Evolutionary conservation across 805 yeast species (phyloP).

Genomic region (Candida pseudoglaebosa): DNA sequence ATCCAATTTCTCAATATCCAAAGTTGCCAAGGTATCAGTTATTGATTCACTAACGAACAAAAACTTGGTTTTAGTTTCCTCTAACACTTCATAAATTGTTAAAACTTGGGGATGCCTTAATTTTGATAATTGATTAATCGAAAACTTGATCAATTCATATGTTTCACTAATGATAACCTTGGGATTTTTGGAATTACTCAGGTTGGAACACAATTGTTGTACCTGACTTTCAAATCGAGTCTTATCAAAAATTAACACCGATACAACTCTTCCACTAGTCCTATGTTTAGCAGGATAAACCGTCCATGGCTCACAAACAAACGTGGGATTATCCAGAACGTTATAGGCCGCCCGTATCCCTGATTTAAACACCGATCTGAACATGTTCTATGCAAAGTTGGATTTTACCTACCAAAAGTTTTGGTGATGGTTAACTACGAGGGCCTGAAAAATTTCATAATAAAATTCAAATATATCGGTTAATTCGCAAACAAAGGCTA

Average conservation of each 20-base stretch:
- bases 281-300: conserved; percentile 80
- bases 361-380: conserved; percentile 47
- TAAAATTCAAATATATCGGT: too few relatives aligned
- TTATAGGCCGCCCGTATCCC: conserved; percentile 68
- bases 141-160: conserved; percentile 60
- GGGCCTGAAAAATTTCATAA: too few relatives aligned
- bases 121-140: conserved; percentile 69
- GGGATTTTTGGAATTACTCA: conserved; percentile 36
- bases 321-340: conserved; percentile 66
- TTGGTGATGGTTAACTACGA: too few relatives aligned
- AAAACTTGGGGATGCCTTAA: conserved; percentile 87
- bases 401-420: too few relatives aligned
- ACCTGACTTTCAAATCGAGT: conserved; percentile 61
- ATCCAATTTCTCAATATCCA: conserved; percentile 43
- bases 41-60: conserved; percentile 85
- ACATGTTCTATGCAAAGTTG: conserved; percentile 43
- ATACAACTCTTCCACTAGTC: conserved; percentile 55
- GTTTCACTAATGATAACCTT: conserved; percentile 57
- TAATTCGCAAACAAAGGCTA: neutral
- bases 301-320: conserved; percentile 77
- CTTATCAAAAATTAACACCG: conserved; percentile 86
- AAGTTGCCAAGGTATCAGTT: conserved; percentile 46
- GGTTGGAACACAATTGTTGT: conserved; percentile 27
- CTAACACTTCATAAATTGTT: conserved; percentile 82
- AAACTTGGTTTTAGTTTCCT: conserved; percentile 74